phyloP scores from a whole-genome alignment of 2,329 filamentous ascomycete genomes.

The Fusarium sp. region DNA sequence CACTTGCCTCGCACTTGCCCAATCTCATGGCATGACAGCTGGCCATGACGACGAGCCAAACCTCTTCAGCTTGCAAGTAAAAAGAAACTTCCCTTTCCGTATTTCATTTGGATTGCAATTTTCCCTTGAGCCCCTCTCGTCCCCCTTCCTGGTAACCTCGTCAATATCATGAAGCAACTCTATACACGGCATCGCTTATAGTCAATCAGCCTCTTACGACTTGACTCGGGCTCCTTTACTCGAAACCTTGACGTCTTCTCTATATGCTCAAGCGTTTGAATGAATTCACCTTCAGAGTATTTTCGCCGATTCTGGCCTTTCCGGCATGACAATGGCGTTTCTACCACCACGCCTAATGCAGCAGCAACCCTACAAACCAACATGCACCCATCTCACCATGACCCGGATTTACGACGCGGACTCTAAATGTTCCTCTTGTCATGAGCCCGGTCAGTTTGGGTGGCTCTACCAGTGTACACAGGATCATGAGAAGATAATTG shows the following conservation, averaged over 20 bases:
- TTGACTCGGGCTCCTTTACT: not conserved
- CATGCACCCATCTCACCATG: slow-evolving; percentile 76
- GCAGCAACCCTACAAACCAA: slow-evolving; percentile 41
- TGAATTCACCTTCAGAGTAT: not conserved
- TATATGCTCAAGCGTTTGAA: not conserved
- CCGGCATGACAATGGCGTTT: slow-evolving; percentile 23
- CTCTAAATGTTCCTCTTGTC: slow-evolving; percentile 68
- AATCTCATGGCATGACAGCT: slow-evolving; percentile 1
- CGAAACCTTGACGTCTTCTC: not conserved
- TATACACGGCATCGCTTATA: slow-evolving; percentile 21
- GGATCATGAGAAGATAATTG: slow-evolving; percentile 61
- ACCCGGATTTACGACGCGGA: slow-evolving; percentile 68
- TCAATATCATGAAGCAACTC: slow-evolving; percentile 8
- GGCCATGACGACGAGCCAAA: not conserved
- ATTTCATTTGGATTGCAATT: not conserved
- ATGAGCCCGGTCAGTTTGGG: slow-evolving; percentile 64
- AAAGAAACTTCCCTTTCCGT: not conserved
- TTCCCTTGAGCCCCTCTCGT: not conserved
- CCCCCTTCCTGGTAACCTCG: not conserved
- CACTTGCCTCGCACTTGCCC: slow-evolving; percentile 38
- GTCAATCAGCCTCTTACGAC: not conserved
- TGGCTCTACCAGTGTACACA: slow-evolving; percentile 81
- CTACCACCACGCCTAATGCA: slow-evolving; percentile 13
- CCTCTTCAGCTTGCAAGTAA: not conserved
- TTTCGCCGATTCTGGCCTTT: not conserved